A percentile compares a stretch with the other conserved stretches of the same genome.
phyloP scores from a whole-genome alignment of 106 monocot species.

The Cymbidium sinense region DNA sequence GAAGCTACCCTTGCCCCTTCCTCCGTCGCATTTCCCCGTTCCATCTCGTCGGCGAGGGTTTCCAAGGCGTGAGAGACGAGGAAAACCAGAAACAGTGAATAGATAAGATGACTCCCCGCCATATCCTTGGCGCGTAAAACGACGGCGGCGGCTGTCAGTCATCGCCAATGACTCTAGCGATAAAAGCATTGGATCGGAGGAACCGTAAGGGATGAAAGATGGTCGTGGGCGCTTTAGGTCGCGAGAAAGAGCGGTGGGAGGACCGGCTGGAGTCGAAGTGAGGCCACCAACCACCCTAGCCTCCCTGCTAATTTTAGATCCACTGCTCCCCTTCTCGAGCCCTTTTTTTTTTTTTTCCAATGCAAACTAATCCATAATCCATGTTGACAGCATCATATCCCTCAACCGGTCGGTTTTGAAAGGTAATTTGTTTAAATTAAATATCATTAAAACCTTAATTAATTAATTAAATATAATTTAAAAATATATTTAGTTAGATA shows the following conservation, averaged over 20 bases:
- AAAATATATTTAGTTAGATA: too few relatives aligned
- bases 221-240: not conserved
- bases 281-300: not conserved
- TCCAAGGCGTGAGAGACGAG: not conserved
- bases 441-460: too few relatives aligned
- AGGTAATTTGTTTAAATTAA: too few relatives aligned
- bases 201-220: not conserved
- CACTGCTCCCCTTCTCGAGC: not conserved
- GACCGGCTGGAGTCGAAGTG: not conserved
- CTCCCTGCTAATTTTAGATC: not conserved
- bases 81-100: not conserved
- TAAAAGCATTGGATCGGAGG: not conserved
- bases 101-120: not conserved
- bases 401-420: too few relatives aligned
- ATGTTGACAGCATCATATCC: too few relatives aligned
- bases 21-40: slow-evolving; percentile 21
- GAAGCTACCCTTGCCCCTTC: slow-evolving; percentile 39
- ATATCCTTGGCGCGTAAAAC: not conserved
- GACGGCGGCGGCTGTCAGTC: not conserved
- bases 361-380: too few relatives aligned
- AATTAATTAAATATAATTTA: too few relatives aligned
- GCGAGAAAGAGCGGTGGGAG: not conserved
- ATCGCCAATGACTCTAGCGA: not conserved
- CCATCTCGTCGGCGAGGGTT: not conserved
- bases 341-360: too few relatives aligned